phyloP scores from a whole-genome alignment of 768 basidiomycete species.

The Pulveroboletus sp. region DNA sequence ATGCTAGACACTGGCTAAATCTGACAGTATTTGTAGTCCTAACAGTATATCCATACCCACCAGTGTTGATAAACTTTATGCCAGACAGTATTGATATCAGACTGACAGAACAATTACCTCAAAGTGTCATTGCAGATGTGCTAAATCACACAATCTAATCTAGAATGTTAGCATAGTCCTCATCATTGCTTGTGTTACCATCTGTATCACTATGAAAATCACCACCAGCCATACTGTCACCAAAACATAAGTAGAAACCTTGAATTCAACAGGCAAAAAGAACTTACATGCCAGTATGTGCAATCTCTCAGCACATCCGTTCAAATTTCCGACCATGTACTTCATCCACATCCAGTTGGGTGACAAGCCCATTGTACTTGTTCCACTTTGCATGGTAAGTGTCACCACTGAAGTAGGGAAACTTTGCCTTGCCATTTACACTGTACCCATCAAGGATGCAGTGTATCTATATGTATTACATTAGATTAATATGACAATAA shows the following conservation, averaged over 20 bases:
- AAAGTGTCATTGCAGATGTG: no score
- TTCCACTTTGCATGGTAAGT: not conserved
- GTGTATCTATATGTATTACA: not conserved
- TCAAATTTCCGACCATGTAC: not conserved
- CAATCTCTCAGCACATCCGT: not conserved
- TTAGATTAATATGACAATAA: not conserved
- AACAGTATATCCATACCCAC: no score
- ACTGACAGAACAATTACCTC: no score
- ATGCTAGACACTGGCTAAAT: no score
- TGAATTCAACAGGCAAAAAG: not conserved
- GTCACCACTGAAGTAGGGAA: not conserved
- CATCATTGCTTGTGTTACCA: not conserved
- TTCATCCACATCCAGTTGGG: not conserved
- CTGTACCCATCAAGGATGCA: not conserved
- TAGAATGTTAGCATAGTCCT: not conserved
- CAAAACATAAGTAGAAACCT: no score
- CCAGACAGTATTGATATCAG: no score
- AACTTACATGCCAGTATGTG: not conserved
- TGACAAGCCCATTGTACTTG: not conserved
- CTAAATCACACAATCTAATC: no score
- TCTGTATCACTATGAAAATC: not conserved
- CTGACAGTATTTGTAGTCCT: no score
- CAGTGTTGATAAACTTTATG: no score
- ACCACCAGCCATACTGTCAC: not conserved
- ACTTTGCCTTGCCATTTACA: not conserved